These are phyloP conservation scores for Solanum corneliomulleri DNA, from an alignment of 257 asterid species.

Conservation along the genomic window DNA sequence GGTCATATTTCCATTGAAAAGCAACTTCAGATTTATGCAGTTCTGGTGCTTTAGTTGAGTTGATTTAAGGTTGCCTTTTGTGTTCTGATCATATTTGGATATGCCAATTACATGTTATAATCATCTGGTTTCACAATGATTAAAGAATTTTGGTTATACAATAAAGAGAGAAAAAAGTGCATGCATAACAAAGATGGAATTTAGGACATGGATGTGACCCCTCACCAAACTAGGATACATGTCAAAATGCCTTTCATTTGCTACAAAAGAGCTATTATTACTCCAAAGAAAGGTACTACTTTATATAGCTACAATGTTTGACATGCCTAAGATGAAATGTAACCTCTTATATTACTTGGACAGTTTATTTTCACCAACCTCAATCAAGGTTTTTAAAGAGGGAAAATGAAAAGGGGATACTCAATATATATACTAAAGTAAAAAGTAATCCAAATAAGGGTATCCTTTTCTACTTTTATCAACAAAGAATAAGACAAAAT, in stretches of 20 bases:
- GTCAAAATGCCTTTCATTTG: not conserved
- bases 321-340: not conserved
- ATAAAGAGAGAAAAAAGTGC: not conserved
- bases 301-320: not conserved
- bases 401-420: not conserved
- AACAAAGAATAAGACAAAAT: not conserved
- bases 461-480: not conserved
- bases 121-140: not conserved
- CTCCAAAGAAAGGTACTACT: not conserved
- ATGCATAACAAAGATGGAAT: not conserved
- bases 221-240: not conserved
- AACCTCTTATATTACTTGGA: not conserved
- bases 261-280: not conserved
- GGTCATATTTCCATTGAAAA: not conserved
- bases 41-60: not conserved
- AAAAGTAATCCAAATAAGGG: not conserved
- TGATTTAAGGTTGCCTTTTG: not conserved
- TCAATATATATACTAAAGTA: not conserved
- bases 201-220: not conserved
- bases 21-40: not conserved
- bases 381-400: not conserved
- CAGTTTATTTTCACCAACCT: not conserved
- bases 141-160: not conserved
- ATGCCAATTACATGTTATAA: not conserved
- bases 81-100: not conserved